Evolutionary conservation across 257 asterid species (phyloP).

Genomic region (Fraxinus quadrangulata): DNA sequence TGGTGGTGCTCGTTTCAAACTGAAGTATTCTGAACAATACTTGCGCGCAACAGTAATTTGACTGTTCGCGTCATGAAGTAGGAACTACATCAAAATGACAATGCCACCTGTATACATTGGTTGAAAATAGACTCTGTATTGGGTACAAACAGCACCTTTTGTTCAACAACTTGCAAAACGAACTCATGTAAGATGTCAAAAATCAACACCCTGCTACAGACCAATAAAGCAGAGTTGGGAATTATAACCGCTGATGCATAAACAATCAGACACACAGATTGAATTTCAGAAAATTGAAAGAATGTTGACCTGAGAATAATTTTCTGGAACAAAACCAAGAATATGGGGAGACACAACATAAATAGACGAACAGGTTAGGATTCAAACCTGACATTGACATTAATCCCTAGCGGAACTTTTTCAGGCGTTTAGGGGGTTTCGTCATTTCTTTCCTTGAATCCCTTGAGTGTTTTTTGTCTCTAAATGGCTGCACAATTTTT

Average conservation of each 20-base stretch:
- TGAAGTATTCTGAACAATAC: not conserved
- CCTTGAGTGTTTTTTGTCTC: slow-evolving; percentile 47
- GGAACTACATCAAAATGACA: not conserved
- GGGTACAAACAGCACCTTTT: not conserved
- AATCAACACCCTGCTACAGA: slow-evolving; percentile 8
- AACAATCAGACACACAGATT: not conserved
- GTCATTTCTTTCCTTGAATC: slow-evolving; percentile 52
- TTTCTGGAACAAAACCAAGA: not conserved
- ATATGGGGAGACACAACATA: not conserved
- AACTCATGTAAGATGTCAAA: not conserved
- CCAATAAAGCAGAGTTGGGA: not conserved
- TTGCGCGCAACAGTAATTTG: too few species aligned
- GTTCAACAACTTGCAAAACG: not conserved
- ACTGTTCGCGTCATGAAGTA: too few species aligned
- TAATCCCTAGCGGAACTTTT: slow-evolving; percentile 53
- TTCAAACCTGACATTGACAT: slow-evolving; percentile 1
- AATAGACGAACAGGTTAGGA: not conserved
- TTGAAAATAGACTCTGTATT: slow-evolving; percentile 6
- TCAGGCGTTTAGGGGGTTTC: slow-evolving; percentile 66
- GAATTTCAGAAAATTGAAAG: slow-evolving; percentile 6
- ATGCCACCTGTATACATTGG: not conserved
- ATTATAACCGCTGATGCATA: not conserved
- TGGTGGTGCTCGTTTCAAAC: not conserved
- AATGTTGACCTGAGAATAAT: not conserved
- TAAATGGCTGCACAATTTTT: slow-evolving; percentile 52